Evolutionary conservation across 1,284 basidiomycete species (phyloP).

Genomic region (Trichosporon asahii): DNA sequence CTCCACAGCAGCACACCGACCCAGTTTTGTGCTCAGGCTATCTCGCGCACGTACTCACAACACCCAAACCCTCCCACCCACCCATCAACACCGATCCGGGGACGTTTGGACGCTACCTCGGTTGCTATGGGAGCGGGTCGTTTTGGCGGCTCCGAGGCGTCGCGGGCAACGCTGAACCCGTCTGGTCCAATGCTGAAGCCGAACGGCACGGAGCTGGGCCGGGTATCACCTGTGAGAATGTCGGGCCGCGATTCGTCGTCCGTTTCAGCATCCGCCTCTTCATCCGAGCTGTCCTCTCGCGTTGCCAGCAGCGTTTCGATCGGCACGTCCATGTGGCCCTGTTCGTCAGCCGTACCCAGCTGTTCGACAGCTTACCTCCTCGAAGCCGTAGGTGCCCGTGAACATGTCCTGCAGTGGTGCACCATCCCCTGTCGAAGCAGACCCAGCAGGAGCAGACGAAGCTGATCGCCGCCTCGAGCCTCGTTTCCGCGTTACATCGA

Average conservation of each 20-base stretch:
- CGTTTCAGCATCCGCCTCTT: slow-evolving; percentile 18
- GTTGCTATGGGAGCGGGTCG: background rate
- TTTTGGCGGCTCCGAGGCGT: background rate
- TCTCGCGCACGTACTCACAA: background rate
- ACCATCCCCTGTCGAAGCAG: background rate
- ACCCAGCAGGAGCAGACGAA: background rate
- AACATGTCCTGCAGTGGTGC: slow-evolving; percentile 54
- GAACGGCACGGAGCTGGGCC: slow-evolving; percentile 21
- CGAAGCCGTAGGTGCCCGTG: slow-evolving; percentile 66
- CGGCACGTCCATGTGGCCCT: slow-evolving; percentile 19
- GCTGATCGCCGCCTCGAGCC: background rate
- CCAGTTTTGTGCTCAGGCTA: background rate
- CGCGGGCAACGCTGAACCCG: slow-evolving; percentile 23
- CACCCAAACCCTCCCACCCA: background rate
- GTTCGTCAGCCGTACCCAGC: too few relatives aligned
- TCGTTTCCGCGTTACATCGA: slow-evolving; percentile 26
- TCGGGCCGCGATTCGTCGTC: slow-evolving; percentile 12
- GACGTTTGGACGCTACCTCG: too few relatives aligned
- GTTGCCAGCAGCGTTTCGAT: slow-evolving; percentile 29
- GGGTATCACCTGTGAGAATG: background rate
- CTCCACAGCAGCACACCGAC: too few relatives aligned
- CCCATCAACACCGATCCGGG: background rate
- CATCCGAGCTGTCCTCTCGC: slow-evolving; percentile 32
- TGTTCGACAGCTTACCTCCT: slow-evolving; percentile 61
- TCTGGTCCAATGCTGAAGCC: slow-evolving; percentile 35